These are phyloP conservation scores for Simplicillium aogashimaense DNA, from an alignment of 2,329 filamentous ascomycete genomes.

Conservation along the genomic window DNA sequence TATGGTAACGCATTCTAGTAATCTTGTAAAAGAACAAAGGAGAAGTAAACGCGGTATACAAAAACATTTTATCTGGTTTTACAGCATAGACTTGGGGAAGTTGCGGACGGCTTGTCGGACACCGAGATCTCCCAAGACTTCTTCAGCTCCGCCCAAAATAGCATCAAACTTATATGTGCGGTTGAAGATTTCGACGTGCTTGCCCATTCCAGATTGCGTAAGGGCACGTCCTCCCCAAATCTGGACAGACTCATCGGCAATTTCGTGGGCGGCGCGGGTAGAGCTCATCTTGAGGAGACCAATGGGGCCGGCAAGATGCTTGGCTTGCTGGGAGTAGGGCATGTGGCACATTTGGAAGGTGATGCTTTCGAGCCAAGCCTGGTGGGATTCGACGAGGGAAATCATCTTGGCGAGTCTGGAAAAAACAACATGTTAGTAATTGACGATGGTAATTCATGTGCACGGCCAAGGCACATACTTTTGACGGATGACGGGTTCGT, in stretches of 20 bases:
- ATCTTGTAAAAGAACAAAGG: neutral
- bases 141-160: conserved; percentile 72
- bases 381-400: conserved; percentile 67
- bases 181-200: conserved; percentile 75
- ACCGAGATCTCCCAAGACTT: conserved; percentile 71
- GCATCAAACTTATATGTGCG: conserved; percentile 75
- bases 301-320: conserved; percentile 69
- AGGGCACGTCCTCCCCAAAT: conserved; percentile 78
- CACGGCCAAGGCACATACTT: conserved; percentile 41
- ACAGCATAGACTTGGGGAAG: conserved; percentile 79
- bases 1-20: neutral
- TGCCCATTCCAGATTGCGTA: conserved; percentile 76
- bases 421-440: conserved; percentile 1
- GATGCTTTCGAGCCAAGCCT: conserved; percentile 76
- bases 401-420: conserved; percentile 75
- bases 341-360: conserved; percentile 85
- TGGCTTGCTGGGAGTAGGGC: conserved; percentile 67
- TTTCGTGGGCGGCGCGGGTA: conserved; percentile 70
- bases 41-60: neutral
- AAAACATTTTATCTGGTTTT: conserved; percentile 13
- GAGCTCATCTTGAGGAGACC: conserved; percentile 71
- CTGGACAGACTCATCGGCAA: conserved; percentile 75
- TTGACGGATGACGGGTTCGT: conserved; percentile 73
- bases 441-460: neutral
- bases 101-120: conserved; percentile 75